A percentile compares a stretch with the other conserved stretches of the same genome.
These are phyloP conservation scores for Suillus lakei DNA, from an alignment of 768 basidiomycete genomes.

Conservation along the genomic window DNA sequence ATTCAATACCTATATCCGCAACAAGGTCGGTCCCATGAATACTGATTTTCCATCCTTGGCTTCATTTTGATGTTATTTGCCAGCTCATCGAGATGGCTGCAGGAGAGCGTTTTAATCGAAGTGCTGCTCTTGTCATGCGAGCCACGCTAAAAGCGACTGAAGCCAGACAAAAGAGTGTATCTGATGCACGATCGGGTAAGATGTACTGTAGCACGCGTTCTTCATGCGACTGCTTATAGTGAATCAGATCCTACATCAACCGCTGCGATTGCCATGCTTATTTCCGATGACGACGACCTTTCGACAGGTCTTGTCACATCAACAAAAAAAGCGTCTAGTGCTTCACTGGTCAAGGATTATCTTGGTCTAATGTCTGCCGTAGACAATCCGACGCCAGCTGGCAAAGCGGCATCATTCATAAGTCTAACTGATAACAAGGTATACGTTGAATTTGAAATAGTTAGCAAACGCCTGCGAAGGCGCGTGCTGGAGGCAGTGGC, in stretches of 20 bases:
- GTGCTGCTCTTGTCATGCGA: constrained; percentile 72
- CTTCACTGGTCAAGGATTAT: constrained; percentile 76
- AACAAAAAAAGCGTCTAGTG: constrained; percentile 56
- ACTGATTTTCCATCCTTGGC: background rate
- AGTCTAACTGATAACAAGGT: constrained; percentile 74
- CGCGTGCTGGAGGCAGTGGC: constrained; percentile 79
- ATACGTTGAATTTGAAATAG: constrained; percentile 79
- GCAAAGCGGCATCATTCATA: constrained; percentile 72
- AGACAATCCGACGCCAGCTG: constrained; percentile 81
- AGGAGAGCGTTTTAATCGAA: constrained; percentile 78
- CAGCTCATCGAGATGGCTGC: constrained; percentile 83
- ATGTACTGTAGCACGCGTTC: constrained; percentile 9
- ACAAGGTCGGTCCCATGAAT: constrained; percentile 59
- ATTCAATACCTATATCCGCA: constrained; percentile 87
- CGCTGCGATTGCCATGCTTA: constrained; percentile 63
- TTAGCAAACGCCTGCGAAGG: constrained; percentile 67
- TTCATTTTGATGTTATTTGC: constrained; percentile 18
- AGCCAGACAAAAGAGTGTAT: constrained; percentile 58
- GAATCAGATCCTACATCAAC: constrained; percentile 66
- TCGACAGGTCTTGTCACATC: constrained; percentile 62
- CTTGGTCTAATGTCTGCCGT: constrained; percentile 78
- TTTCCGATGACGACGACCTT: constrained; percentile 68
- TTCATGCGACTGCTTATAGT: constrained; percentile 5
- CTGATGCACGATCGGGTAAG: constrained; percentile 69
- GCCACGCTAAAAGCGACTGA: constrained; percentile 76